Conservation (phyloP, 1,284 basidiomycete genomes). For the Sphagnurus paluster region DNA sequence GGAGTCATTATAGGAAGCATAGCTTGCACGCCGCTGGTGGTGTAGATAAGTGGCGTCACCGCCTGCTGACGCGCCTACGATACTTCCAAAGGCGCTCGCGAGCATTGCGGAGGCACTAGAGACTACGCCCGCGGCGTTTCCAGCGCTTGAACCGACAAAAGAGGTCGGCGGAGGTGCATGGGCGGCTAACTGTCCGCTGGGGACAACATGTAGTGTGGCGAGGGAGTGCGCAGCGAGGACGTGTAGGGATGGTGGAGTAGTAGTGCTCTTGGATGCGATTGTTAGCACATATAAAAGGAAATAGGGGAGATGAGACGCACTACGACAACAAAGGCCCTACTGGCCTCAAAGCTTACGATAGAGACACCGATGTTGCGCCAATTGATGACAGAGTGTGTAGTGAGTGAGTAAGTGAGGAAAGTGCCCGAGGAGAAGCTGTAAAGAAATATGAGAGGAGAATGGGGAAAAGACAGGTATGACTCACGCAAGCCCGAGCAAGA, state of each 20-base stretch:
- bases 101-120: constrained; percentile 8
- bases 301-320: constrained; percentile 40
- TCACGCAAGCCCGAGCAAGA: constrained; percentile 60
- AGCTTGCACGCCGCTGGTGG: not conserved
- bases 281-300: not conserved
- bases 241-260: constrained; percentile 54
- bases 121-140: not conserved
- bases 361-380: constrained; percentile 37
- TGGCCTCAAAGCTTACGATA: constrained; percentile 47
- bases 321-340: constrained; percentile 52
- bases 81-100: constrained; percentile 5
- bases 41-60: not conserved
- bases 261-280: constrained; percentile 53
- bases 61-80: not conserved
- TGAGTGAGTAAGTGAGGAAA: constrained; percentile 62
- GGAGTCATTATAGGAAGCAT: not conserved
- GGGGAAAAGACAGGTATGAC: constrained; percentile 27
- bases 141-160: too few species aligned
- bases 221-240: constrained; percentile 58
- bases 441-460: constrained; percentile 9
- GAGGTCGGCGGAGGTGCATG: constrained; percentile 29
- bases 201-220: constrained; percentile 49
- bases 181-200: constrained; percentile 43
- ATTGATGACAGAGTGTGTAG: constrained; percentile 54
- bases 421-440: constrained; percentile 23